phyloP scores from a whole-genome alignment of 257 asterid genomes.

The Capsicum baccatum region DNA sequence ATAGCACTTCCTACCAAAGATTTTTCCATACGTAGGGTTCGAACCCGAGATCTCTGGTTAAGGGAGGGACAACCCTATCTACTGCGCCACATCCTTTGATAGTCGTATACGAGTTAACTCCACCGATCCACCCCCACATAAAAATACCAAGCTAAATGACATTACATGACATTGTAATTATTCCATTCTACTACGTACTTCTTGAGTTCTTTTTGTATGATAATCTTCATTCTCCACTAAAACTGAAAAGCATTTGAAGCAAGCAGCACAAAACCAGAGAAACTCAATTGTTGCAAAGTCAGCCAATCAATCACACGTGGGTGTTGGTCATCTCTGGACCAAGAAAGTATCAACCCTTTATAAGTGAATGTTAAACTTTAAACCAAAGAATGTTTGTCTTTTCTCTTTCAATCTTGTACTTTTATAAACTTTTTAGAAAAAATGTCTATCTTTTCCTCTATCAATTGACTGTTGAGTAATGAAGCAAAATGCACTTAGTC shows the following conservation, averaged over 20 bases:
- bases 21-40: too few relatives aligned
- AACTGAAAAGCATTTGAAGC: background rate
- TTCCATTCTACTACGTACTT: background rate
- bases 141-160: too few relatives aligned
- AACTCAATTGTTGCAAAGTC: background rate
- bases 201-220: background rate
- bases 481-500: conserved; percentile 39
- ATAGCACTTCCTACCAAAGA: too few relatives aligned
- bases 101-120: too few relatives aligned
- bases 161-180: background rate
- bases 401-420: conserved; percentile 28
- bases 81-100: too few relatives aligned
- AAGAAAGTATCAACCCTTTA: conserved; percentile 25
- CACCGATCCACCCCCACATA: too few relatives aligned
- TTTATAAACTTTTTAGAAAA: conserved; percentile 37
- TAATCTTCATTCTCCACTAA: background rate
- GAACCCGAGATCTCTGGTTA: too few relatives aligned
- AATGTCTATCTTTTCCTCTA: conserved; percentile 25
- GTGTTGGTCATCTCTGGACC: conserved; percentile 13
- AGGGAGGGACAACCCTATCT: too few relatives aligned
- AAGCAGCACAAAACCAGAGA: background rate
- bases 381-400: conserved; percentile 25
- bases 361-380: conserved; percentile 22
- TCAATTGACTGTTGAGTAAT: background rate
- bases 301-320: conserved; percentile 25